Evolutionary conservation across 495 filamentous ascomycete genomes (phyloP).

Genomic region (Copromyces sp.): DNA sequence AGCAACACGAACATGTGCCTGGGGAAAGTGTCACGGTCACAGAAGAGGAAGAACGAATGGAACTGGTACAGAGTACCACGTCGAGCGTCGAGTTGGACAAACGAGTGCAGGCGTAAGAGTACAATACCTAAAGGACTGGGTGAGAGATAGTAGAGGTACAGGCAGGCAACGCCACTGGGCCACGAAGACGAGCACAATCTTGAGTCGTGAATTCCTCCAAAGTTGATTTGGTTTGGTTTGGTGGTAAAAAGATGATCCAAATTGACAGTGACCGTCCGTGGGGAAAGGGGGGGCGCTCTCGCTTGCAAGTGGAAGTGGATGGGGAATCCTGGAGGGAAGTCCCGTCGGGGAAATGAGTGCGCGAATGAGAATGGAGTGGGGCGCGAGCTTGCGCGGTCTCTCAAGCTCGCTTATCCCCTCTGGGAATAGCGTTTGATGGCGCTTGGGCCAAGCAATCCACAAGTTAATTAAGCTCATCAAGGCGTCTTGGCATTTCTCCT

Average conservation of each 20-base stretch:
- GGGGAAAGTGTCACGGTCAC: slow-evolving; percentile 1
- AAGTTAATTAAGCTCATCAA: not conserved
- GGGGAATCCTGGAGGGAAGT: not conserved
- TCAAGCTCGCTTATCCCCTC: not conserved
- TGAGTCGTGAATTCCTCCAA: not conserved
- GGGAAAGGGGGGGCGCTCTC: not conserved
- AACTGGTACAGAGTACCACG: slow-evolving; percentile 49
- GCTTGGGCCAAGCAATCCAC: not conserved
- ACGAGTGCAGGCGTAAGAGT: not conserved
- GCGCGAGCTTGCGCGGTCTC: not conserved
- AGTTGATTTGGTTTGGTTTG: not conserved
- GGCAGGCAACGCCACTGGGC: not conserved
- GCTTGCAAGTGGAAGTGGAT: not conserved
- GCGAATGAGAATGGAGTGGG: not conserved
- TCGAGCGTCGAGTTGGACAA: not conserved
- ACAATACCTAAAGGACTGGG: not conserved
- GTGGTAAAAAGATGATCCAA: not conserved
- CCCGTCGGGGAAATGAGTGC: not conserved
- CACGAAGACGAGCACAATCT: not conserved
- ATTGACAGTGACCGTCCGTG: not conserved
- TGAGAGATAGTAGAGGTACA: not conserved
- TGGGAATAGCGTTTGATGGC: not conserved
- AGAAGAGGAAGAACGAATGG: slow-evolving; percentile 40
- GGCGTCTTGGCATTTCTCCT: not conserved
- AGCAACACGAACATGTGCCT: not conserved